phyloP scores from a whole-genome alignment of 2,329 filamentous ascomycete species.

The Ceratocystis diversiconidia region DNA sequence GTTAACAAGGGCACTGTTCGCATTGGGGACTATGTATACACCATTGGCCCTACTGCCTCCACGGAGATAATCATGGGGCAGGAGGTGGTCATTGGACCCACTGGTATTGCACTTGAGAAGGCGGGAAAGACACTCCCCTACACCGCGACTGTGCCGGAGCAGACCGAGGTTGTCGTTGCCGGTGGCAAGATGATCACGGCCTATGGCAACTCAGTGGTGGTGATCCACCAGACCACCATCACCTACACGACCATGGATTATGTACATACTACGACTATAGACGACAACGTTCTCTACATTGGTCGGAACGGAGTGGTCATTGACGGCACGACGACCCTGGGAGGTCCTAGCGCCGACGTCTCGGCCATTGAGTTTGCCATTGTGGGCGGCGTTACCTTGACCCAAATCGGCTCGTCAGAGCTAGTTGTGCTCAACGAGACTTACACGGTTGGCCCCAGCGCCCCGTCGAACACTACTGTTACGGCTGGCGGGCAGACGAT shows the following conservation, averaged over 20 bases:
- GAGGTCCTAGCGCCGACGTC: conserved; percentile 28
- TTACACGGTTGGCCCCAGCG: conserved; percentile 36
- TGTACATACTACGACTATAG: conserved; percentile 29
- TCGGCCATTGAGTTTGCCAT: conserved; percentile 31
- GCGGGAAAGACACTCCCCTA: conserved; percentile 27
- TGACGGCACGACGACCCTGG: conserved; percentile 29
- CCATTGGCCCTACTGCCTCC: conserved; percentile 28
- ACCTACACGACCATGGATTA: conserved; percentile 31
- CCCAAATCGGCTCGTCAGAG: conserved; percentile 33
- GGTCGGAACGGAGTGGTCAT: conserved; percentile 32
- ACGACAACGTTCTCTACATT: conserved; percentile 38
- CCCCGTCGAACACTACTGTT: conserved; percentile 31
- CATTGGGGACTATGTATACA: conserved; percentile 32
- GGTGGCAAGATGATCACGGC: conserved; percentile 36
- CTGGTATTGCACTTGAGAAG: conserved; percentile 25
- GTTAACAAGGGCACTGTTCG: conserved; percentile 30
- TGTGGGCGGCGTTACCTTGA: conserved; percentile 39
- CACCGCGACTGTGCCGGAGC: conserved; percentile 23
- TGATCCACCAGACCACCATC: conserved; percentile 31
- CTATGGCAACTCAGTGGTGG: conserved; percentile 29
- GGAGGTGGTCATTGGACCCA: conserved; percentile 26
- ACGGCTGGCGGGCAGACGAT: conserved; percentile 33
- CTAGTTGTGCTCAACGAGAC: conserved; percentile 37
- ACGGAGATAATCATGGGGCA: conserved; percentile 24
- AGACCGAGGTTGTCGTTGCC: conserved; percentile 32